These are phyloP conservation scores for Sphaerulina populicola DNA, from an alignment of 2,329 filamentous ascomycete genomes.

Conservation along the genomic window DNA sequence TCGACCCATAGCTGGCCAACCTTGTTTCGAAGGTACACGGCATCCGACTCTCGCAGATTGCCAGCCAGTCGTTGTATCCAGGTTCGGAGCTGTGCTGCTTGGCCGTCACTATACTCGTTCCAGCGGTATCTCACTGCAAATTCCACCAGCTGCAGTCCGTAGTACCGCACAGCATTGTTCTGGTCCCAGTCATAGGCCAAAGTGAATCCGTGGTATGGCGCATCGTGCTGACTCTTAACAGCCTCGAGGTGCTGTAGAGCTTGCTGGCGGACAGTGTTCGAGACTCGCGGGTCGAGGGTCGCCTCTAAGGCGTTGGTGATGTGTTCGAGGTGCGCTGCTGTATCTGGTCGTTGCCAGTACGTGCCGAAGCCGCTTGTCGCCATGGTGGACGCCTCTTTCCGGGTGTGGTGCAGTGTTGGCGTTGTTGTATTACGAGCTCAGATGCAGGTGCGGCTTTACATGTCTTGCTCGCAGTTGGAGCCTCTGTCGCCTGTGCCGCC, in stretches of 20 bases:
- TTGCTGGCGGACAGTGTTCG: conserved; percentile 71
- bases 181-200: conserved; percentile 69
- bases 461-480: background rate
- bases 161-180: conserved; percentile 78
- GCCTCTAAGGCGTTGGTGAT: conserved; percentile 81
- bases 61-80: conserved; percentile 76
- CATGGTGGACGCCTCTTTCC: background rate
- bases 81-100: conserved; percentile 59
- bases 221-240: conserved; percentile 69
- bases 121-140: conserved; percentile 81
- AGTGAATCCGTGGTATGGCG: conserved; percentile 74
- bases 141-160: conserved; percentile 84
- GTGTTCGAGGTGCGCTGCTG: conserved; percentile 43
- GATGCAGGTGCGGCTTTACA: background rate
- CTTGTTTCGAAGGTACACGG: conserved; percentile 82
- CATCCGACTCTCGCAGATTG: conserved; percentile 62
- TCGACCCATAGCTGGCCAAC: conserved; percentile 92
- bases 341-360: conserved; percentile 18
- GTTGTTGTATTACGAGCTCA: conserved; percentile 3
- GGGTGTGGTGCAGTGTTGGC: background rate
- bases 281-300: conserved; percentile 73
- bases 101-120: conserved; percentile 60
- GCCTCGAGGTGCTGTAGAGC: conserved; percentile 80
- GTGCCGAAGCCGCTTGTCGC: conserved; percentile 16
- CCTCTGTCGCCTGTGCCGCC: background rate